Base-by-base conservation (phyloP, 176 grass and related monocot species). In the Coix lacrymajobi region DNA sequence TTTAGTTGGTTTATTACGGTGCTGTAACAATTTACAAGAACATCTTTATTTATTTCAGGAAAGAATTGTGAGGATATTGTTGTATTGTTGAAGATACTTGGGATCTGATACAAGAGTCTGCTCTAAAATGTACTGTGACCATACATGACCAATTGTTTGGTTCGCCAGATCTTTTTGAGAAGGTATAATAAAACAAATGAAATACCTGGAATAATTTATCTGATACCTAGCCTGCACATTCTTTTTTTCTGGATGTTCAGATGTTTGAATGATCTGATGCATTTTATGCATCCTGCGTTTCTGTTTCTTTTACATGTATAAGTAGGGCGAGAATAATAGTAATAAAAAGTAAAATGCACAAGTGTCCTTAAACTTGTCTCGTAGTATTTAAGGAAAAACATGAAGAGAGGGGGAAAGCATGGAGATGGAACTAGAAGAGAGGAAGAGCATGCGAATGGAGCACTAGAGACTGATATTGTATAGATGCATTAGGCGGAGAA, bases 101-200 rank as follows among this genome's bases (percentile, higher is more conserved):
- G 87, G 84, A 95, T 65, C 75, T 81, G 32, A 88, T 98, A 91
- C 84, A 86, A 31, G 95, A 98, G 17, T 93, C 84, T 54, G 80
- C 62, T 51, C 62, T 94, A 49, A 93, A 91, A 67, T 91, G 73
- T 84, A 74, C 94, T 75, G 82, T 98, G 63, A 60, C 46, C 9
- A 87, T 88, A 45, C 95, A 98, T 76, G 85, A 94, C 88, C 88
- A 86, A 62, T 75, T 98, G 69, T 98, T 94, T 93, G 92, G 92
- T 71, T 91, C 90, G n/a, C 64, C 68, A 33, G 90, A 89, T 56
- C 90, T 95, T 84, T 72, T 90, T 78, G 86, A 93, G 80, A 85
- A 98, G 90, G 95, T 97, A 89, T 38, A 32, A 19, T 52, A 38
- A 52, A 17, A 46, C 17, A n/a, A n/a, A 28, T 5, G 13, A 66